A percentile compares a stretch with the other conserved stretches of the same genome.
Evolutionary conservation across 2,329 filamentous ascomycete genomes (phyloP).

Genomic region (Fusarium tupiense): DNA sequence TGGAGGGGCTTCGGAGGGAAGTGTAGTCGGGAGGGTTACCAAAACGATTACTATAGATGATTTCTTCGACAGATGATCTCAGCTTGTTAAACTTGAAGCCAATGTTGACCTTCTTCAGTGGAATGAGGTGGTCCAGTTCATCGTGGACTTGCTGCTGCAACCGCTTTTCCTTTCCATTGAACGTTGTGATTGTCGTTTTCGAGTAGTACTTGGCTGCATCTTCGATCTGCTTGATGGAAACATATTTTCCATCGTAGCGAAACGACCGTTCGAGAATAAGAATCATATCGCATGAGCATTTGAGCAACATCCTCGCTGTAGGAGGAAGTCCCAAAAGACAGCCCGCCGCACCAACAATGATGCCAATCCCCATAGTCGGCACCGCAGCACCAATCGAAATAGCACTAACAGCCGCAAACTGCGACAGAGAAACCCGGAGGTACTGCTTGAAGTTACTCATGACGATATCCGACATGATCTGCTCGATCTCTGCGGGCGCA

Average conservation of each 20-base stretch:
- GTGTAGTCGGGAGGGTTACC: constrained; percentile 13
- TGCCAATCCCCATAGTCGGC: constrained; percentile 35
- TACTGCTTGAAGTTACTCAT: constrained; percentile 38
- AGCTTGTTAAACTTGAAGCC: constrained; percentile 42
- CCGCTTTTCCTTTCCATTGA: constrained; percentile 35
- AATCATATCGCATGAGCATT: constrained; percentile 43
- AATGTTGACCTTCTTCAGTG: constrained; percentile 34
- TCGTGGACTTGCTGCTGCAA: constrained; percentile 39
- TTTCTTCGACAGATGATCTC: constrained; percentile 22
- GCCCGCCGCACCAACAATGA: constrained; percentile 26
- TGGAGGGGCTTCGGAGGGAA: constrained; percentile 29
- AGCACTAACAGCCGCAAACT: constrained; percentile 25
- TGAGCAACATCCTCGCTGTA: constrained; percentile 39
- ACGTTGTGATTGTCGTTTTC: constrained; percentile 28
- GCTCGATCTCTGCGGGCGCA: constrained; percentile 34
- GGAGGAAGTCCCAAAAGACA: constrained; percentile 33
- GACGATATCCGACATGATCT: constrained; percentile 39
- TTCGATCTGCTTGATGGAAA: constrained; percentile 42
- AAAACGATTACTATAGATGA: constrained; percentile 39
- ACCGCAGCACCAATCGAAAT: constrained; percentile 31
- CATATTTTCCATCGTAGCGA: constrained; percentile 39
- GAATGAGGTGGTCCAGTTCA: constrained; percentile 38
- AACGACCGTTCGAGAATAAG: constrained; percentile 39
- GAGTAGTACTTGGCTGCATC: constrained; percentile 40
- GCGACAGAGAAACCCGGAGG: constrained; percentile 35